These are phyloP conservation scores for Ascoidea rubescens DNA, from an alignment of 805 yeast genomes.

Conservation along the genomic window DNA sequence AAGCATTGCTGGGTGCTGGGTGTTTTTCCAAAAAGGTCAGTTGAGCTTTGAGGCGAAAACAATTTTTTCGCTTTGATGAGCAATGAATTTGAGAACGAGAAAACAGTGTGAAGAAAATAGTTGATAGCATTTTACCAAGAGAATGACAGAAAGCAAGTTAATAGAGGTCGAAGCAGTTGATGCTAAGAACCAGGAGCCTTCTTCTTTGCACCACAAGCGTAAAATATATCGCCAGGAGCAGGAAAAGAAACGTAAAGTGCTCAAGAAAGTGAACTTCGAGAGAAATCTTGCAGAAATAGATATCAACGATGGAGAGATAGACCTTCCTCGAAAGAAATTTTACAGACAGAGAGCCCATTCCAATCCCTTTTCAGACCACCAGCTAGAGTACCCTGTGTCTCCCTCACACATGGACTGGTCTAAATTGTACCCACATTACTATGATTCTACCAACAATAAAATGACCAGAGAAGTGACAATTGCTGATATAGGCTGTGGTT, in stretches of 20 bases:
- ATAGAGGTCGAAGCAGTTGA: too few relatives aligned
- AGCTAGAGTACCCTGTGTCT: constrained; percentile 69
- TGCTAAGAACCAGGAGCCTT: too few relatives aligned
- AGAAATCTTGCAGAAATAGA: constrained; percentile 12
- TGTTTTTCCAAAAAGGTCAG: too few relatives aligned
- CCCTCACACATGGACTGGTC: constrained; percentile 88
- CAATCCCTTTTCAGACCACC: constrained; percentile 93
- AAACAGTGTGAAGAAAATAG: too few relatives aligned
- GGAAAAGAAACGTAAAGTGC: constrained; percentile 27
- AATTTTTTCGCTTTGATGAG: too few relatives aligned
- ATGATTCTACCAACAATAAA: constrained; percentile 16
- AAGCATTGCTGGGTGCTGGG: too few relatives aligned
- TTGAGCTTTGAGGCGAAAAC: too few relatives aligned
- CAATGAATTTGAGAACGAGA: too few relatives aligned
- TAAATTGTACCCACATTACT: constrained; percentile 51
- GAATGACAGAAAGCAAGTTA: too few relatives aligned
- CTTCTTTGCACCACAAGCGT: constrained; percentile 19
- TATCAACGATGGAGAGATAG: constrained; percentile 20
- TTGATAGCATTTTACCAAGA: too few relatives aligned
- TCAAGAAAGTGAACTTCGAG: constrained; percentile 33
- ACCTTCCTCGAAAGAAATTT: constrained; percentile 71
- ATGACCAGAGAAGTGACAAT: constrained; percentile 54
- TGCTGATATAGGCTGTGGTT: constrained; percentile 97
- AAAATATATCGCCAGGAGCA: constrained; percentile 34
- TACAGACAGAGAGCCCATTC: constrained; percentile 97